Evolutionary conservation across 2,329 filamentous ascomycete species (phyloP), one percentile per base, ranked within the genome.

Genomic region (Penicillium sp.): DNA sequence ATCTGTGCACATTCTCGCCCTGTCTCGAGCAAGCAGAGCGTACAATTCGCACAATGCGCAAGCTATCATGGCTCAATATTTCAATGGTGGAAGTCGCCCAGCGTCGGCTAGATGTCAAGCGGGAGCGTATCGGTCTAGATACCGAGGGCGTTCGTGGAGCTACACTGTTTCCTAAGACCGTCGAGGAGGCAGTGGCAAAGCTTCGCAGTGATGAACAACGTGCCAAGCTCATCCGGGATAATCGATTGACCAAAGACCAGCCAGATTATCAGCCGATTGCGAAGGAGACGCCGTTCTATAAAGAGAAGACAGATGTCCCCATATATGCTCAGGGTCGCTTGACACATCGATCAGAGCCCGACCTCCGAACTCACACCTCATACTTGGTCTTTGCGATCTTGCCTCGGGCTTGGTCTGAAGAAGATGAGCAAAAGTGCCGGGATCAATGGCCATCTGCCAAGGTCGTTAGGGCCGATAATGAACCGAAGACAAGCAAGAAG

Each of bases 281-380:
- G 29, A 53, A 62, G 47, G 49, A 53, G 13, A 35, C 35, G 12
- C 35, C 46, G 10, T 48, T 57, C 60, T 54, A 66, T 59, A 49
- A 58, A 57, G 45, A 66, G 61, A 53, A 65, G 62, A 47, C 56
- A 1, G 31, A 53, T 24, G 34, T 64, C 17, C 67, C 87, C 54
- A 67, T 79, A 1, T 95, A 84, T 72, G 80, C 85, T 64, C 81
- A 90, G 53, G 93, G 93, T 1, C 80, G 81, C 26, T 64, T 97
- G 35, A 78, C 88, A 28, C 88, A 94, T 61, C 80, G 88, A 22
- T 83, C 87, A 0, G 93, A 98, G 71, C 74, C 83, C 0, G 93
- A 98, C 63, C 73, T 97, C 53, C 96, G 95, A 77, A 93, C 87
- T 7, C 93, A 98, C 69, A 98, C 93, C 0, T 93, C 87, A n/a